Evolutionary conservation across 345 rosid genomes (phyloP).

Genomic region (Aquilaria yunnanensis): DNA sequence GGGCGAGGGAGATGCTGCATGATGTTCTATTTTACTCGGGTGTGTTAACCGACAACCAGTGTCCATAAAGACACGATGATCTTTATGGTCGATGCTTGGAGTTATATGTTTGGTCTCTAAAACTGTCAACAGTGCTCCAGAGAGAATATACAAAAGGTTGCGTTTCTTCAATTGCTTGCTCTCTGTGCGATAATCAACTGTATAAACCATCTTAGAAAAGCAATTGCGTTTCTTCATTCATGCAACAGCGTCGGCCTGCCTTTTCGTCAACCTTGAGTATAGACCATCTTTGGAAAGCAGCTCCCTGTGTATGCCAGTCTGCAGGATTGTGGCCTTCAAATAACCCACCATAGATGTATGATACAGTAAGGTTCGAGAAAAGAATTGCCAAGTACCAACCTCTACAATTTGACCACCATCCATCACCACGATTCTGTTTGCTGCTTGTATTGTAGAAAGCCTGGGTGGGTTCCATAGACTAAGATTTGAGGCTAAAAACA

Average conservation of each 20-base stretch:
- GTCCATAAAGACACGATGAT: too few relatives aligned
- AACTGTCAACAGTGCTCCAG: too few relatives aligned
- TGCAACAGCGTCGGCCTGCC: constrained; percentile 83
- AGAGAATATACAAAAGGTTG: too few relatives aligned
- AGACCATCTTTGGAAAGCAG: constrained; percentile 67
- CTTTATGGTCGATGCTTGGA: too few relatives aligned
- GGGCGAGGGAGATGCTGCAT: too few relatives aligned
- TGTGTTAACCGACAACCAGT: too few relatives aligned
- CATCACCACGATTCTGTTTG: constrained; percentile 90
- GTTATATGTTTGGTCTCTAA: too few relatives aligned
- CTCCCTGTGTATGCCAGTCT: constrained; percentile 85
- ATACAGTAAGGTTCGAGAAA: background rate
- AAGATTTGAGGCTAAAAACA: too few relatives aligned
- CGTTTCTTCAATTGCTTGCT: background rate
- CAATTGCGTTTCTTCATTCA: constrained; percentile 20
- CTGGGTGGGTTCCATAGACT: constrained; percentile 28
- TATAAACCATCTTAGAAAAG: too few relatives aligned
- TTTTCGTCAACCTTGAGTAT: constrained; percentile 73
- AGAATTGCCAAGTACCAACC: constrained; percentile 32
- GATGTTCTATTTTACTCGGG: too few relatives aligned
- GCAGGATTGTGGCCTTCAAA: constrained; percentile 9
- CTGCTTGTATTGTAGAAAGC: constrained; percentile 91
- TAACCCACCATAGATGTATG: background rate
- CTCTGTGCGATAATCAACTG: too few relatives aligned
- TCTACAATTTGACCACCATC: constrained; percentile 68